These are phyloP conservation scores for Crithidia acanthocephali DNA, from an alignment of 208 protist species.

Conservation along the genomic window DNA sequence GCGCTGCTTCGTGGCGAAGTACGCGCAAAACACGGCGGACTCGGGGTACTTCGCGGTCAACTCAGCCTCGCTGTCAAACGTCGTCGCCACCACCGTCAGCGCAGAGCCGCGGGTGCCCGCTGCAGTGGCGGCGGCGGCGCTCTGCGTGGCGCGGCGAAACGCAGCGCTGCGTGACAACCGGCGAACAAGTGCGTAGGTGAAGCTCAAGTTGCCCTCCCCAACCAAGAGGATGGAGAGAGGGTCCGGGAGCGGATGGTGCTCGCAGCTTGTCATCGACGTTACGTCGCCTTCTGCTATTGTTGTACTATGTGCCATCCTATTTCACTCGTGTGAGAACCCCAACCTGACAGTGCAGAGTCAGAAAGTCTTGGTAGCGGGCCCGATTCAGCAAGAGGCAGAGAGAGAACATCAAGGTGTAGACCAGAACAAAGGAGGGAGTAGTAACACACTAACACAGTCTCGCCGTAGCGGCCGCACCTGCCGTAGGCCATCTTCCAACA, in stretches of 20 bases:
- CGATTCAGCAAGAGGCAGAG: no score
- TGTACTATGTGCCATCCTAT: no score
- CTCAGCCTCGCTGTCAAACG: constrained; percentile 39
- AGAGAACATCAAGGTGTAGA: no score
- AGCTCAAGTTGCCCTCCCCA: constrained; percentile 67
- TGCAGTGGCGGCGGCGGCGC: neutral
- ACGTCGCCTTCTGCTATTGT: neutral
- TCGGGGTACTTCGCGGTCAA: constrained; percentile 60
- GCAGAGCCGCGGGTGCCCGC: neutral
- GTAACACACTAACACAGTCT: no score
- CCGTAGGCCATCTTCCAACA: no score
- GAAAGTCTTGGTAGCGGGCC: no score
- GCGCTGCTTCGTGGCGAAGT: constrained; percentile 54
- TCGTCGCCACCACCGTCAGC: constrained; percentile 38
- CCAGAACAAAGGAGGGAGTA: no score
- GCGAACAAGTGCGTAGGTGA: constrained; percentile 55
- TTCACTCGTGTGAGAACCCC: no score
- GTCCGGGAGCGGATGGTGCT: constrained; percentile 6
- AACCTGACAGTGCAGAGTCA: no score
- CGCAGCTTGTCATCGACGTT: neutral
- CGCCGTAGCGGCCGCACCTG: no score
- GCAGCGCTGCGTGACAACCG: constrained; percentile 34
- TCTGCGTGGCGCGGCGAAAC: constrained; percentile 16
- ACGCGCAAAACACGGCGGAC: constrained; percentile 38
- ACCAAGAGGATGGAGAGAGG: constrained; percentile 45